Conservation (phyloP, 2,329 filamentous ascomycete genomes). For the Pezicula rhizophila region DNA sequence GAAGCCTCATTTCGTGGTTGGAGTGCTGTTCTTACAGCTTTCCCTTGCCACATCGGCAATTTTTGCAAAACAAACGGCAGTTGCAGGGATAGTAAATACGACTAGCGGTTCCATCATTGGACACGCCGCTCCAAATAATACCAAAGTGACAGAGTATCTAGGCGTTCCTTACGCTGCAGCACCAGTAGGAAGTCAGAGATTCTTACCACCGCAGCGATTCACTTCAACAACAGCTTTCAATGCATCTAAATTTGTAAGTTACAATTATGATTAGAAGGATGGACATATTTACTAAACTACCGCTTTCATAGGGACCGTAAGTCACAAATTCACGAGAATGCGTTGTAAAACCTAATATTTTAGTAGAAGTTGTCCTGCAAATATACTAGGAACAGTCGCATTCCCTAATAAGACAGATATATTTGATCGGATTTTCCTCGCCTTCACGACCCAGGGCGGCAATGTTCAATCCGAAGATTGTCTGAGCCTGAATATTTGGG, state of each 20-base stretch:
- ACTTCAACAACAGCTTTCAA: background rate
- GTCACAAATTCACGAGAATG: background rate
- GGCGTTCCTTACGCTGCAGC: conserved; percentile 6
- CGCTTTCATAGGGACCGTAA: background rate
- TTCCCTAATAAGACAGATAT: conserved; percentile 8
- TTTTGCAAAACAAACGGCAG: background rate
- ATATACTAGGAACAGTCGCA: conserved; percentile 3
- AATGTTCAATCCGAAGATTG: conserved; percentile 25
- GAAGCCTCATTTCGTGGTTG: too few relatives aligned
- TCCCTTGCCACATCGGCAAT: background rate
- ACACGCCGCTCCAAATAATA: conserved; percentile 2
- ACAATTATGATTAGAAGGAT: background rate
- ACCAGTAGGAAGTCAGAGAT: conserved; percentile 3
- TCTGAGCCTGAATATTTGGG: conserved; percentile 28
- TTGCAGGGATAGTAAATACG: background rate
- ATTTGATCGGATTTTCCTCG: conserved; percentile 6
- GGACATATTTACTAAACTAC: background rate
- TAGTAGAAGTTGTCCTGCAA: conserved; percentile 4
- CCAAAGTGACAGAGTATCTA: conserved; percentile 4
- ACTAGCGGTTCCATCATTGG: conserved; percentile 5
- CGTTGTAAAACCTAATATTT: background rate
- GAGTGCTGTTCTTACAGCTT: background rate
- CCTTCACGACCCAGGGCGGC: conserved; percentile 5
- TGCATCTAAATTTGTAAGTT: conserved; percentile 2
- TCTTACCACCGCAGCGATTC: conserved; percentile 3